Base-by-base conservation (phyloP, 2,329 filamentous ascomycete species). In the Cladosporium cucumerinum region DNA sequence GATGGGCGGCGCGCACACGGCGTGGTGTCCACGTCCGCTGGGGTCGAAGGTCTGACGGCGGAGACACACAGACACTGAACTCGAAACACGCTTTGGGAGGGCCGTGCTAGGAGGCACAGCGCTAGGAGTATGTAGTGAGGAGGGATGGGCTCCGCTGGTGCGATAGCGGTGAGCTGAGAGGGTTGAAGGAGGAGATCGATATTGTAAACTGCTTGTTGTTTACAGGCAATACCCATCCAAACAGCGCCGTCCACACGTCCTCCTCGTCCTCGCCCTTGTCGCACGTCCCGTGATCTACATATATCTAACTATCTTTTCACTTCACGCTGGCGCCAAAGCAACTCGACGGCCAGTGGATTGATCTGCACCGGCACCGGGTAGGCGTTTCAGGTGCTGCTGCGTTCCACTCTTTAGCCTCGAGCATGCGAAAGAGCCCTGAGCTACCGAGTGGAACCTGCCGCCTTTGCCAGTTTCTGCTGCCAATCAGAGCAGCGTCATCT, bases 31-130 rank as follows among this genome's bases (percentile, higher is more conserved):
- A 14, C 26, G 49, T 52, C 59, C 49, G 49, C 60, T 43, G 60
- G 32, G 48, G 30, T 57, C 32, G 54, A 32, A 39, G n/a, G 60
- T 62, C 60, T 62, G 60, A 62, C 60, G 60, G 49, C 60, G 60
- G 43, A 62, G 30, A 61, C 60, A 8, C 26, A 54, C 26, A 54
- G 49, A 52, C 60, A 34, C 34, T 55, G 49, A 62, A 61, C 48
- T 62, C 49, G 60, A 62, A 62, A 62, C 51, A 28, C 59, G 49
- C 60, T 61, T 32, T 32, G 30, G 23, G 23, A 61, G 48, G 59
- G 60, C 60, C 43, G 49, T 51, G 60, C 60, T 62, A 62, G 60
- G 60, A 62, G 51, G 51, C 30, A 54, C 30, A 28, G 51, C 16
- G 26, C 39, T 46, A 46, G 39, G 39, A 46, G n/a, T 8, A 46